Conservation (phyloP, 169 alveolate species). For the Cryptosporidium bovis region DNA sequence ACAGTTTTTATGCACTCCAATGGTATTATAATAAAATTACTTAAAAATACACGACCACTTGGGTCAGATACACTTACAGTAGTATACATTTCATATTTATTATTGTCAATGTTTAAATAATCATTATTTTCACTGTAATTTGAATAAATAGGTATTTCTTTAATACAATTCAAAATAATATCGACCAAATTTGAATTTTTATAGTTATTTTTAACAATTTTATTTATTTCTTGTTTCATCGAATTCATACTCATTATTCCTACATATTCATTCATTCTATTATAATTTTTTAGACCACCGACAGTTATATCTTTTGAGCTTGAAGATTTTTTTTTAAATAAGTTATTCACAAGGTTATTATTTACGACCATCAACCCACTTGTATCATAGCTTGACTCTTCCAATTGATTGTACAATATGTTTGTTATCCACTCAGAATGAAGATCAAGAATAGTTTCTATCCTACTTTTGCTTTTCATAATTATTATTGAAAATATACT, state of each 20-base stretch:
- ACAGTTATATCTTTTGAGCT: background rate
- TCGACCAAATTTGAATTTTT: background rate
- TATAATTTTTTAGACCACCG: background rate
- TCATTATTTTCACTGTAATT: background rate
- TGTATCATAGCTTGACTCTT: constrained; percentile 6
- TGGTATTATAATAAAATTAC: constrained; percentile 13
- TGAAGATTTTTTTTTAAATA: background rate
- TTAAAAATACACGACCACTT: constrained; percentile 8
- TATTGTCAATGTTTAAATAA: background rate
- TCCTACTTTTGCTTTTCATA: background rate
- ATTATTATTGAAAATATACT: background rate
- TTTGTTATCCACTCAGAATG: constrained; percentile 8
- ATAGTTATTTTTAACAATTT: background rate
- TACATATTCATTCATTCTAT: background rate
- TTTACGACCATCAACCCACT: background rate
- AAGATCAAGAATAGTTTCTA: background rate
- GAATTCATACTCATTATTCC: background rate
- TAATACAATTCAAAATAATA: background rate
- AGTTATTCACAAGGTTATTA: background rate
- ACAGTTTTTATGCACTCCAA: background rate
- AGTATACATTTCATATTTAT: background rate
- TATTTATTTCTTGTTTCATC: constrained; percentile 1
- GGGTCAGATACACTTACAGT: background rate
- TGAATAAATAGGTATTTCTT: background rate
- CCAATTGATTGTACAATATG: background rate